Percentiles rank a stretch among this genome's conserved stretches.
Evolutionary conservation across 164 flowering plant genomes (phyloP).

Genomic region (Vitis vinifera): ASM3070453v1 NC_081820.1:27556501-27557000

Average conservation of each 20-base stretch:
- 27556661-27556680: constrained; percentile 45
- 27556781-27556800: not conserved
- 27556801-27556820: constrained; percentile 14
- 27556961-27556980: too few species aligned
- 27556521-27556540: constrained; percentile 26
- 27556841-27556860: constrained; percentile 49
- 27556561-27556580: constrained; percentile 18
- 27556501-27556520: constrained; percentile 43
- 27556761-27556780: not conserved
- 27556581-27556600: constrained; percentile 48
- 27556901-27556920: constrained; percentile 15
- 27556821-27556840: constrained; percentile 15
- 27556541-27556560: constrained; percentile 35
- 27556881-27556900: constrained; percentile 25
- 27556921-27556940: too few species aligned
- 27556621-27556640: constrained; percentile 49
- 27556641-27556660: constrained; percentile 10
- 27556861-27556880: constrained; percentile 24
- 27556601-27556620: constrained; percentile 44
- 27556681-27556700: constrained; percentile 38
- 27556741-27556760: constrained; percentile 1
- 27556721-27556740: constrained; percentile 5
- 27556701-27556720: constrained; percentile 12
- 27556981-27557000: too few species aligned
- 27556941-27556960: too few species aligned